Conservation (phyloP, 257 asterid species). For the Solanum lycopersicoides region DNA sequence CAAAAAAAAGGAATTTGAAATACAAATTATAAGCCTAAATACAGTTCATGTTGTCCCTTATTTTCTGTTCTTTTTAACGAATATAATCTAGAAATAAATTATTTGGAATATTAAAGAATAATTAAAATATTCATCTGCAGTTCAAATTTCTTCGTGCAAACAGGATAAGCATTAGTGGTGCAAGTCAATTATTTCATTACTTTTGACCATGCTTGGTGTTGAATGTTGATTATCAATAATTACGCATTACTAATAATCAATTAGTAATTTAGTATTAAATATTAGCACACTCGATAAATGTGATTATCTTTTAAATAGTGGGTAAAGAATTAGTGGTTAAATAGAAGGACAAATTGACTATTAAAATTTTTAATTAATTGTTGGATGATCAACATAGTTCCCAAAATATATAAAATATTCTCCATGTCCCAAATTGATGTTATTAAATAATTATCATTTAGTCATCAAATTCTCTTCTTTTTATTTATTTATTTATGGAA, state of each 20-base stretch:
- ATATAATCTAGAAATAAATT: background rate
- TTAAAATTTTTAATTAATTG: background rate
- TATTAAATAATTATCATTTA: background rate
- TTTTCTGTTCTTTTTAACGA: background rate
- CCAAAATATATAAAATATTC: background rate
- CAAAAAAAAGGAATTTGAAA: background rate
- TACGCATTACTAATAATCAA: background rate
- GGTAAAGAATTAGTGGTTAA: background rate
- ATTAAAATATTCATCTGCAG: background rate
- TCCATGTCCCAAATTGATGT: background rate
- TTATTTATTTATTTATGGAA: background rate
- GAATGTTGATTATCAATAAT: background rate
- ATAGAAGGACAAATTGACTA: background rate
- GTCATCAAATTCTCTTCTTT: background rate
- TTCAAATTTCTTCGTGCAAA: background rate
- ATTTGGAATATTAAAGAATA: background rate
- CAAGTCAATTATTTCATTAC: background rate
- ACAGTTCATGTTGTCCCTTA: background rate
- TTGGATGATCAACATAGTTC: background rate
- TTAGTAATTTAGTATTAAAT: background rate
- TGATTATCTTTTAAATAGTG: background rate
- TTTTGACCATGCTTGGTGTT: background rate
- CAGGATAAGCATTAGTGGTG: background rate
- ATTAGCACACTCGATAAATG: background rate
- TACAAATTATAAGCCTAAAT: background rate